A percentile compares a stretch with the other conserved stretches of the same genome.
phyloP scores from a whole-genome alignment of 768 basidiomycete species.

The Sarcodon aspratus region DNA sequence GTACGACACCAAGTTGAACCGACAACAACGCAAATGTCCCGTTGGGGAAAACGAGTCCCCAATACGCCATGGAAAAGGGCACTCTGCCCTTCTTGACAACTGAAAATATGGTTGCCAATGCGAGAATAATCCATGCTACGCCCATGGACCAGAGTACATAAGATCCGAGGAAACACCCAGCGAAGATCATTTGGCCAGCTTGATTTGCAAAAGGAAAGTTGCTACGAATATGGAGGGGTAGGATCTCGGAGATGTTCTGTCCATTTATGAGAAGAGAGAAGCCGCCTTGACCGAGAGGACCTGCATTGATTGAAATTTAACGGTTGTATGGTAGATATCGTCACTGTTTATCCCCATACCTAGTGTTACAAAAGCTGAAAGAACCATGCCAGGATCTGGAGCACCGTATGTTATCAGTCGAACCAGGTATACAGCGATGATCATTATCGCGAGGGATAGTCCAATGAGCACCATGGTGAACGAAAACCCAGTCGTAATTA shows the following conservation, averaged over 20 bases:
- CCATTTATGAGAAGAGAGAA: slow-evolving; percentile 32
- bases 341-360: slow-evolving; percentile 7
- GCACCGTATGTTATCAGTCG: slow-evolving; percentile 31
- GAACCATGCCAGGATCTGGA: slow-evolving; percentile 25
- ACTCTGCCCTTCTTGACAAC: slow-evolving; percentile 21
- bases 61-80: slow-evolving; percentile 35
- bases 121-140: slow-evolving; percentile 36
- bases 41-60: slow-evolving; percentile 48
- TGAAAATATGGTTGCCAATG: slow-evolving; percentile 26
- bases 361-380: slow-evolving; percentile 36
- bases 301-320: background rate
- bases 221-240: slow-evolving; percentile 19
- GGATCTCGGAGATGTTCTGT: slow-evolving; percentile 21
- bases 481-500: slow-evolving; percentile 31
- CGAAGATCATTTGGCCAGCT: slow-evolving; percentile 30
- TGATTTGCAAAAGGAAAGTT: slow-evolving; percentile 20
- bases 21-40: slow-evolving; percentile 39
- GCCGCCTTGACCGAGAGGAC: slow-evolving; percentile 43
- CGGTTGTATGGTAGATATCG: background rate
- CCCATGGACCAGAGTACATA: slow-evolving; percentile 46
- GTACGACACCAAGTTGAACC: slow-evolving; percentile 33
- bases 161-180: slow-evolving; percentile 32
- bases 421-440: slow-evolving; percentile 35
- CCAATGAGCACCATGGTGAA: slow-evolving; percentile 34
- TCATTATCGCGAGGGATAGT: slow-evolving; percentile 34